A percentile compares a stretch with the other conserved stretches of the same genome.
phyloP scores from a whole-genome alignment of 2,329 filamentous ascomycete species.

The Alternaria ventricosa region DNA sequence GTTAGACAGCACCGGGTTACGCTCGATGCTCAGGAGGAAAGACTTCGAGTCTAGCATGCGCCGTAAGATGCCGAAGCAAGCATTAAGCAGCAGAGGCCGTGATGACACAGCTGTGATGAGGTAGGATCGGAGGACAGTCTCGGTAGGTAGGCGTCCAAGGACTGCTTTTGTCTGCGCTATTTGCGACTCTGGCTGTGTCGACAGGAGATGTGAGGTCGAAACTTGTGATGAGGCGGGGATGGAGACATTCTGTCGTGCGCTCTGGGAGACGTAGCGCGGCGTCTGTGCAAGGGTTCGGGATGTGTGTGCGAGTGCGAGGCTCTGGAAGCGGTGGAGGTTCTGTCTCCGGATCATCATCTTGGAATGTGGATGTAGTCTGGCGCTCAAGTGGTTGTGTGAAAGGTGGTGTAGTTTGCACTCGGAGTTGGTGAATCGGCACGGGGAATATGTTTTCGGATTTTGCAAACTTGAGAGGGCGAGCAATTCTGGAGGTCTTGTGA shows the following conservation, averaged over 20 bases:
- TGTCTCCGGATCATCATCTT: constrained; percentile 32
- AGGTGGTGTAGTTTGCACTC: constrained; percentile 4
- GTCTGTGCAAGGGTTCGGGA: constrained; percentile 26
- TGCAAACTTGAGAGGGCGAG: neutral
- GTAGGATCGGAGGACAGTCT: constrained; percentile 71
- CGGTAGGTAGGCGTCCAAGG: constrained; percentile 70
- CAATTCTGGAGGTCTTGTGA: constrained; percentile 20
- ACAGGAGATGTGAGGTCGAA: constrained; percentile 24
- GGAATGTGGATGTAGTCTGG: constrained; percentile 5
- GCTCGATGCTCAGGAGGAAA: constrained; percentile 73
- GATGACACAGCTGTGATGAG: constrained; percentile 74
- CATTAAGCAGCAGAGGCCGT: constrained; percentile 70
- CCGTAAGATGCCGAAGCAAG: constrained; percentile 72
- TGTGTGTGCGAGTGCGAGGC: constrained; percentile 27
- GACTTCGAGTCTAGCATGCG: constrained; percentile 73
- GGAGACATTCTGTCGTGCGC: constrained; percentile 39
- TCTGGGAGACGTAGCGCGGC: constrained; percentile 40
- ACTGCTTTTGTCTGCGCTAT: constrained; percentile 39
- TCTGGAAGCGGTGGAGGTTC: constrained; percentile 30
- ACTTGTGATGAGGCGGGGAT: constrained; percentile 28
- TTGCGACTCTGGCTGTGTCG: constrained; percentile 19
- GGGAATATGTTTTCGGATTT: neutral
- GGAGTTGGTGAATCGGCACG: neutral
- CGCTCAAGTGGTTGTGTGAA: neutral
- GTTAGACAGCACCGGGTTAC: constrained; percentile 72